Conservation (phyloP, 805 yeast species). For the Alloascoidea africana region DNA sequence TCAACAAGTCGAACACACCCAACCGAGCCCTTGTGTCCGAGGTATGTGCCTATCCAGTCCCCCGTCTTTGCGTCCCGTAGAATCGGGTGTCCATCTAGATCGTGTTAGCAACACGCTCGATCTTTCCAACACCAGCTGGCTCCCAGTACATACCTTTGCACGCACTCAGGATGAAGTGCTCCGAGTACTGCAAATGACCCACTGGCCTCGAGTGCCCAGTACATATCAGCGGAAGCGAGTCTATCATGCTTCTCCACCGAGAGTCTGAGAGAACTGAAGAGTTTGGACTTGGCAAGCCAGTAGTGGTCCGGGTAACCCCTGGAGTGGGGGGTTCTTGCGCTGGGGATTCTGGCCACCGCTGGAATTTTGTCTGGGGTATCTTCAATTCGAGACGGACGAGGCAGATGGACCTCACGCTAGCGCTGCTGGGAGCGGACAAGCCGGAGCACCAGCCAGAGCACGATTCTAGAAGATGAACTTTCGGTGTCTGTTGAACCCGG, state of each 20-base stretch:
- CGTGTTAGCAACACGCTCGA: too few relatives aligned
- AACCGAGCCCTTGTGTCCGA: constrained; percentile 20
- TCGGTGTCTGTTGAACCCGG: constrained; percentile 1
- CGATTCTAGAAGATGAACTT: constrained; percentile 1
- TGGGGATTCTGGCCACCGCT: too few relatives aligned
- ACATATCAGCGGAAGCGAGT: not conserved
- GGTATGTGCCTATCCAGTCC: constrained; percentile 20
- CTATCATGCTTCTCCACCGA: not conserved
- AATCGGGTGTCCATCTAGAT: constrained; percentile 19
- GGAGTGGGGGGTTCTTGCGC: not conserved
- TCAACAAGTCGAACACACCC: constrained; percentile 15
- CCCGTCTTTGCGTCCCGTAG: constrained; percentile 19
- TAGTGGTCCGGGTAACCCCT: constrained; percentile 1
- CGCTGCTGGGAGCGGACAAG: not conserved
- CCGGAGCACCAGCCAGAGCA: not conserved
- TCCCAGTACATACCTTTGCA: too few relatives aligned
- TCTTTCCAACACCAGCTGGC: too few relatives aligned
- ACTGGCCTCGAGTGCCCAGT: not conserved
- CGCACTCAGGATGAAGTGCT: not conserved
- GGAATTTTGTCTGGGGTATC: too few relatives aligned
- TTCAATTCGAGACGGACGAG: too few relatives aligned
- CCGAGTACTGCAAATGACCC: not conserved
- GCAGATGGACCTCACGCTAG: not conserved
- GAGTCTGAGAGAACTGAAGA: too few relatives aligned
- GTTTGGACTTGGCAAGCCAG: not conserved